Evolutionary conservation across 2,329 filamentous ascomycete genomes (phyloP).

Genomic region (Aspergillus sp.): DNA sequence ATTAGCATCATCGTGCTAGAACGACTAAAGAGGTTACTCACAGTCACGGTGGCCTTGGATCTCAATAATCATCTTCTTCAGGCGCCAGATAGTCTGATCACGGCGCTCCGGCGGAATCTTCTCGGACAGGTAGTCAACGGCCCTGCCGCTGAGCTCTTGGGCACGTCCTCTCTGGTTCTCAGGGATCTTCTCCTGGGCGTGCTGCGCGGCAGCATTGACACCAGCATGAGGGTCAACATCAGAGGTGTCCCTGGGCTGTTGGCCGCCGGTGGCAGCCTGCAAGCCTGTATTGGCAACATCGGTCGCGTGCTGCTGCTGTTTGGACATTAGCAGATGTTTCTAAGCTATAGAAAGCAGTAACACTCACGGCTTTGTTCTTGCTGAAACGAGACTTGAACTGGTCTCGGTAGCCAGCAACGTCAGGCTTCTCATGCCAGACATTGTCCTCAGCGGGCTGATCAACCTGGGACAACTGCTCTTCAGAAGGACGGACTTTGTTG

Average conservation of each 20-base stretch:
- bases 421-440: conserved; percentile 87
- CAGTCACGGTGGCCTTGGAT: conserved; percentile 94
- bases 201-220: conserved; percentile 40
- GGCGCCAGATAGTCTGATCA: conserved; percentile 85
- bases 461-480: conserved; percentile 76
- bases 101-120: conserved; percentile 94
- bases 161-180: conserved; percentile 59
- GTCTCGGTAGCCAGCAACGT: conserved; percentile 69
- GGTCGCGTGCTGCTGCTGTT: conserved; percentile 53
- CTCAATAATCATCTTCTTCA: conserved; percentile 98
- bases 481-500: conserved; percentile 72
- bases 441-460: conserved; percentile 88
- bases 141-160: conserved; percentile 46
- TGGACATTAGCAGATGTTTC: background rate
- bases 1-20: conserved; percentile 17
- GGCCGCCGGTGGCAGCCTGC: conserved; percentile 55
- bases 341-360: background rate
- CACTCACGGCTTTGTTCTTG: conserved; percentile 58
- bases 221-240: conserved; percentile 56
- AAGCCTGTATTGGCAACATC: conserved; percentile 62
- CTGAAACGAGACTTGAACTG: conserved; percentile 68
- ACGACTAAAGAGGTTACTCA: conserved; percentile 43
- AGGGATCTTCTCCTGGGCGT: conserved; percentile 59
- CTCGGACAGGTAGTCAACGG: conserved; percentile 75
- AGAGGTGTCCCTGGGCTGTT: conserved; percentile 52